Conservation (phyloP, 1,284 basidiomycete genomes). For the Leccinum variabile region DNA sequence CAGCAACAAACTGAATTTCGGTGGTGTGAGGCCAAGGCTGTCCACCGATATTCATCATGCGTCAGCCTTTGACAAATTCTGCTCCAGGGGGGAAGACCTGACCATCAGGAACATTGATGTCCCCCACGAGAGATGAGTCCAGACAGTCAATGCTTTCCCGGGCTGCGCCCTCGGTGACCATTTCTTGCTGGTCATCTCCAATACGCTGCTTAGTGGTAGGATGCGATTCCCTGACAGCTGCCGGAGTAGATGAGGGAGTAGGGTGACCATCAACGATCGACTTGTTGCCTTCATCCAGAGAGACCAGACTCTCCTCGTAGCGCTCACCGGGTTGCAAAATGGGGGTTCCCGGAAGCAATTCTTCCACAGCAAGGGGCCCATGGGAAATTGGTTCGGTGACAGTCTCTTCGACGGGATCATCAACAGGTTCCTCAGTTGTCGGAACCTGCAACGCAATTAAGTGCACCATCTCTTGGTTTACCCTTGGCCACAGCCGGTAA, state of each 20-base stretch:
- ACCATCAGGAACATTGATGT: slow-evolving; percentile 73
- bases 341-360: not conserved
- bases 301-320: slow-evolving; percentile 2
- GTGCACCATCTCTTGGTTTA: slow-evolving; percentile 32
- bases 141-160: slow-evolving; percentile 25
- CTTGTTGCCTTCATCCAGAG: slow-evolving; percentile 8
- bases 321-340: slow-evolving; percentile 6
- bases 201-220: not conserved
- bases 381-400: not conserved
- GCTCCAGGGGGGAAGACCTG: slow-evolving; percentile 80
- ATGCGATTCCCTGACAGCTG: slow-evolving; percentile 1
- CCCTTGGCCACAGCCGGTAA: slow-evolving; percentile 30
- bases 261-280: slow-evolving; percentile 21
- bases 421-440: not conserved
- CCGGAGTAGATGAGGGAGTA: slow-evolving; percentile 17
- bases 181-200: slow-evolving; percentile 5
- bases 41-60: slow-evolving; percentile 63
- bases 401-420: not conserved
- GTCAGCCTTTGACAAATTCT: slow-evolving; percentile 83
- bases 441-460: slow-evolving; percentile 7
- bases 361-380: not conserved
- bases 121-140: slow-evolving; percentile 59
- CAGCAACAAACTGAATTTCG: slow-evolving; percentile 67
- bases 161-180: not conserved
- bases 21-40: slow-evolving; percentile 69